A percentile compares a stretch with the other conserved stretches of the same genome.
Conservation (phyloP, 805 yeast species). For the Zygosaccharomyces pseudorouxii region DNA sequence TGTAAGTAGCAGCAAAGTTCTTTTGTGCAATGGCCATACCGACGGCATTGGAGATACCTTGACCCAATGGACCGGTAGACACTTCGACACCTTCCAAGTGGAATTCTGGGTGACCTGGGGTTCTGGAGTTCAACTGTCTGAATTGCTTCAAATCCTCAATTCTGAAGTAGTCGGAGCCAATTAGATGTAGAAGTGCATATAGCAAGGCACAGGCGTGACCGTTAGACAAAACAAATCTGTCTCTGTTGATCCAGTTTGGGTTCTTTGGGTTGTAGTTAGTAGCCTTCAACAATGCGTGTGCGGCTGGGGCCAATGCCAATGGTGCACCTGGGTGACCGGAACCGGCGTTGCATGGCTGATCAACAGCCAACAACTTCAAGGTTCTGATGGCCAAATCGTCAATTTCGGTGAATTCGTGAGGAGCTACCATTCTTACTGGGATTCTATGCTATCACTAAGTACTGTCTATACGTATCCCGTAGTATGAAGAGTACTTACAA, state of each 20-base stretch:
- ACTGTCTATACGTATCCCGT: not conserved
- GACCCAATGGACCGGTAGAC: slow-evolving; percentile 98
- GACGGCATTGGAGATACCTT: slow-evolving; percentile 93
- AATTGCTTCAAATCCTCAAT: slow-evolving; percentile 85
- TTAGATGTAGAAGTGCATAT: slow-evolving; percentile 78
- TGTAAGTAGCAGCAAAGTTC: slow-evolving; percentile 86
- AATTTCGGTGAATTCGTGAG: slow-evolving; percentile 42
- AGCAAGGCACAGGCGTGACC: slow-evolving; percentile 94
- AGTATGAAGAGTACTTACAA: not conserved
- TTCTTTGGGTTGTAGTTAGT: slow-evolving; percentile 86
- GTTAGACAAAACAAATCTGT: slow-evolving; percentile 89
- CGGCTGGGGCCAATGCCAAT: slow-evolving; percentile 94
- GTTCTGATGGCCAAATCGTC: slow-evolving; percentile 79
- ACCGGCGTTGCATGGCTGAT: slow-evolving; percentile 80
- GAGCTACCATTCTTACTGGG: slow-evolving; percentile 25
- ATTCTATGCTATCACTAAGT: not conserved
- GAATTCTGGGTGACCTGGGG: slow-evolving; percentile 97
- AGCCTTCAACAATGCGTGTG: slow-evolving; percentile 78
- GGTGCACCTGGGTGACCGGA: slow-evolving; percentile 99
- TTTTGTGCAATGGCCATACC: slow-evolving; percentile 95
- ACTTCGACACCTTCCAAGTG: slow-evolving; percentile 93
- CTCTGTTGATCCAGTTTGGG: slow-evolving; percentile 92
- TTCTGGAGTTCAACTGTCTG: slow-evolving; percentile 84
- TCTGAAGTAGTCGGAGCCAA: slow-evolving; percentile 67
- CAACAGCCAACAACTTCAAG: slow-evolving; percentile 84